A percentile compares a stretch with the other conserved stretches of the same genome.
Evolutionary conservation across 768 basidiomycete species (phyloP).

Genomic region (Solioccasus polychromus): DNA sequence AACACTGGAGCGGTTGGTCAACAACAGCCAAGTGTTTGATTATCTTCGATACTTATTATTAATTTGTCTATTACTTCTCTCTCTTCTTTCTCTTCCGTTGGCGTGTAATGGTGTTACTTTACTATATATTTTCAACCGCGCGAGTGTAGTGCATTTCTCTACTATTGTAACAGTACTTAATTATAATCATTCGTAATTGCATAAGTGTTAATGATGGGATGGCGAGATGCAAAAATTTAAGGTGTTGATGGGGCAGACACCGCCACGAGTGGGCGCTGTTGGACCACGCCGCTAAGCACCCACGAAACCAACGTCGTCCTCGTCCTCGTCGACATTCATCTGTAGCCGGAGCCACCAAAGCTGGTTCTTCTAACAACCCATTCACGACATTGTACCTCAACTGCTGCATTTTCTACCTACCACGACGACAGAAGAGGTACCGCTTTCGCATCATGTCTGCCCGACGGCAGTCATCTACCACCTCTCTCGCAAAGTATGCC

Average conservation of each 20-base stretch:
- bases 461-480: slow-evolving; percentile 77
- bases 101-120: no score
- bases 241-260: slow-evolving; percentile 6
- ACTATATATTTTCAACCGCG: no score
- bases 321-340: neutral
- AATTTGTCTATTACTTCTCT: no score
- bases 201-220: no score
- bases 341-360: neutral
- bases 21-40: no score
- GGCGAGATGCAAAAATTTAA: neutral
- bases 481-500: slow-evolving; percentile 72
- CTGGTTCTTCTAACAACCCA: neutral
- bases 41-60: no score
- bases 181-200: no score
- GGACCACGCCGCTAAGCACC: slow-evolving; percentile 5
- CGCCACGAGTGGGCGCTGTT: slow-evolving; percentile 16
- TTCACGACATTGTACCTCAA: slow-evolving; percentile 11
- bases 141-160: neutral
- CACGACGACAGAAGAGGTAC: slow-evolving; percentile 14
- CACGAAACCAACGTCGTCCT: neutral
- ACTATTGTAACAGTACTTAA: neutral
- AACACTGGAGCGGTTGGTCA: no score
- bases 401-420: slow-evolving; percentile 14
- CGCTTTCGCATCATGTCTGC: slow-evolving; percentile 53
- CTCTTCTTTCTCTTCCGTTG: no score